Percentiles rank a stretch among this genome's conserved stretches.
Evolutionary conservation across 257 asterid species (phyloP).

Genomic region (Solanum sejunctum): DNA sequence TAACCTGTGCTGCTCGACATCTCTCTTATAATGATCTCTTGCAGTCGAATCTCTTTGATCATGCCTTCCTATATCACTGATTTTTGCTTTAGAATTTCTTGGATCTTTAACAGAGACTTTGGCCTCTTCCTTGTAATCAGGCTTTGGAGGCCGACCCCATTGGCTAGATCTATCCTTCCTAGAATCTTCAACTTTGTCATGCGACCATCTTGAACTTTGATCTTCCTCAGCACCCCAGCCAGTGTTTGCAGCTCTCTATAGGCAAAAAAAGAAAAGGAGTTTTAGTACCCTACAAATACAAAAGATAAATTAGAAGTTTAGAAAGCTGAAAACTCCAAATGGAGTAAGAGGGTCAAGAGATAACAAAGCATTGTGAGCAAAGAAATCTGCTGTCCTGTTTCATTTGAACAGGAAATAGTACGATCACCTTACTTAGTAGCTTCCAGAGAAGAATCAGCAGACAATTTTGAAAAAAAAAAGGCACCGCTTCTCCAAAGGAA

Average conservation of each 20-base stretch:
- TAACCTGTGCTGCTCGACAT: constrained; percentile 8
- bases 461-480: neutral
- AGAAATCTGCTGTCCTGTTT: neutral
- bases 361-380: neutral
- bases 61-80: constrained; percentile 1
- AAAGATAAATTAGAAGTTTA: neutral
- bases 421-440: neutral
- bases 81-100: constrained; percentile 11
- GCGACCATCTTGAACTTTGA: constrained; percentile 33
- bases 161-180: constrained; percentile 19
- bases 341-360: neutral
- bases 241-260: constrained; percentile 90
- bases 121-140: constrained; percentile 14
- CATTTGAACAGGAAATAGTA: neutral
- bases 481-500: neutral
- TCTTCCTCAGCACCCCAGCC: constrained; percentile 96
- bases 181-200: constrained; percentile 38
- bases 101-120: constrained; percentile 14
- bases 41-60: constrained; percentile 6
- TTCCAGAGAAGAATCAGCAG: neutral
- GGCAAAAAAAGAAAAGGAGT: neutral
- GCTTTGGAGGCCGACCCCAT: constrained; percentile 12
- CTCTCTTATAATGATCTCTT: constrained; percentile 17
- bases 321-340: neutral
- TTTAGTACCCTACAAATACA: neutral